phyloP scores from a whole-genome alignment of 1,139 yeast species.

The Kodamaea sp. region DNA sequence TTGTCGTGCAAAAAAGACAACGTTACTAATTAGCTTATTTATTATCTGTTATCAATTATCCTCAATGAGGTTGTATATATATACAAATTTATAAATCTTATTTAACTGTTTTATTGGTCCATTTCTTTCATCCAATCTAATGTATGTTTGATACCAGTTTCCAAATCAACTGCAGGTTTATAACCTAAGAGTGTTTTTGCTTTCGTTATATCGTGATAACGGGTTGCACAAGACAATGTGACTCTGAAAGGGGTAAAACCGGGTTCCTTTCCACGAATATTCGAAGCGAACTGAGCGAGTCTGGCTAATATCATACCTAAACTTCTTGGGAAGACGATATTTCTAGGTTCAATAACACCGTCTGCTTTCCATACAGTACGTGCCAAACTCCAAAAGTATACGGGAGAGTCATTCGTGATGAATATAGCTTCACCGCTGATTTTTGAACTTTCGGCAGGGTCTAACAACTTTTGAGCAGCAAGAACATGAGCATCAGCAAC shows the following conservation, averaged over 20 bases:
- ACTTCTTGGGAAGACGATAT: slow-evolving; percentile 66
- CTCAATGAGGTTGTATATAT: background rate
- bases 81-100: background rate
- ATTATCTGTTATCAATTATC: background rate
- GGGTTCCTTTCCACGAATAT: slow-evolving; percentile 74
- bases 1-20: no score
- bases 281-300: slow-evolving; percentile 68
- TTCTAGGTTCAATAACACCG: slow-evolving; percentile 70
- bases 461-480: slow-evolving; percentile 75
- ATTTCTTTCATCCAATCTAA: slow-evolving; percentile 86
- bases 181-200: slow-evolving; percentile 80
- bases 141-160: slow-evolving; percentile 77
- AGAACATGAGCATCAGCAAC: slow-evolving; percentile 95
- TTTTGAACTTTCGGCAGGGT: slow-evolving; percentile 30
- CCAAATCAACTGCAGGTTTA: slow-evolving; percentile 73
- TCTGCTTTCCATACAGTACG: slow-evolving; percentile 97
- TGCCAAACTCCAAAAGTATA: slow-evolving; percentile 96
- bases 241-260: slow-evolving; percentile 97
- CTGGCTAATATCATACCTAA: slow-evolving; percentile 80
- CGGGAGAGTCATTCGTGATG: slow-evolving; percentile 89
- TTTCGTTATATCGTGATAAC: slow-evolving; percentile 88
- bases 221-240: slow-evolving; percentile 85
- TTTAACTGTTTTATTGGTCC: slow-evolving; percentile 3
- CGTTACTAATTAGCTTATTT: no score
- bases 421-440: slow-evolving; percentile 88